Evolutionary conservation across 2,329 filamentous ascomycete genomes (phyloP).

Genomic region (Aureobasidium sp.): DNA sequence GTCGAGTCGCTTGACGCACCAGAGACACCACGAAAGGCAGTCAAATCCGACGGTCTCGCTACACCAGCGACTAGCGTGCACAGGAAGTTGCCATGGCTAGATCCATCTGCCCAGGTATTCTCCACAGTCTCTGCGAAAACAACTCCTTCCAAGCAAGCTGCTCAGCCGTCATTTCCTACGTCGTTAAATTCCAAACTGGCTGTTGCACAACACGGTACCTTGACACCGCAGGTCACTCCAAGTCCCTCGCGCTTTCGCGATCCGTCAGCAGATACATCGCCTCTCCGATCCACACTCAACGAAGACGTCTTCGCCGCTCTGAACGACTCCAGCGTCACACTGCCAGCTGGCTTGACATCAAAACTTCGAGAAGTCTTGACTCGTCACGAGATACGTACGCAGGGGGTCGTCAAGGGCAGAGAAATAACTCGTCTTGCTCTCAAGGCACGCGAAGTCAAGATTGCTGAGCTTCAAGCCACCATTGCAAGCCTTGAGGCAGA

Average conservation of each 20-base stretch:
- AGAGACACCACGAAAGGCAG: slow-evolving; percentile 36
- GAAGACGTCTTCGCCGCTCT: slow-evolving; percentile 15
- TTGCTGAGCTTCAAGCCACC: slow-evolving; percentile 58
- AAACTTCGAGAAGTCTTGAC: slow-evolving; percentile 42
- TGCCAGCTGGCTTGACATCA: slow-evolving; percentile 25
- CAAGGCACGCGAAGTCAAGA: slow-evolving; percentile 56
- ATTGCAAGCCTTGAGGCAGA: slow-evolving; percentile 51
- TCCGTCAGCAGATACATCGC: slow-evolving; percentile 8
- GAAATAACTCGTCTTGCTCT: slow-evolving; percentile 57
- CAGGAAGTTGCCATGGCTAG: slow-evolving; percentile 34
- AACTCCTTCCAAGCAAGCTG: slow-evolving; percentile 4
- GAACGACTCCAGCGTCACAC: slow-evolving; percentile 17
- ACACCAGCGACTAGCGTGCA: slow-evolving; percentile 29
- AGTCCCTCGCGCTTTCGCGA: slow-evolving; percentile 27
- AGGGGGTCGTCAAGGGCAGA: slow-evolving; percentile 55
- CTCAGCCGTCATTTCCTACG: slow-evolving; percentile 16
- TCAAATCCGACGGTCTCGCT: slow-evolving; percentile 29
- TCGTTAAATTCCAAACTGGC: not conserved
- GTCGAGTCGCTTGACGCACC: slow-evolving; percentile 23
- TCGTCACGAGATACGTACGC: slow-evolving; percentile 49
- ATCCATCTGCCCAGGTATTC: slow-evolving; percentile 17
- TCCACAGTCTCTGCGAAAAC: slow-evolving; percentile 11
- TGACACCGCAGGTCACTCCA: slow-evolving; percentile 24
- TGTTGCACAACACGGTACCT: slow-evolving; percentile 10
- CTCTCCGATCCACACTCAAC: slow-evolving; percentile 1